These are phyloP conservation scores for Cryptosporidium xiaoi DNA, from an alignment of 169 alveolate species.

Conservation along the genomic window DNA sequence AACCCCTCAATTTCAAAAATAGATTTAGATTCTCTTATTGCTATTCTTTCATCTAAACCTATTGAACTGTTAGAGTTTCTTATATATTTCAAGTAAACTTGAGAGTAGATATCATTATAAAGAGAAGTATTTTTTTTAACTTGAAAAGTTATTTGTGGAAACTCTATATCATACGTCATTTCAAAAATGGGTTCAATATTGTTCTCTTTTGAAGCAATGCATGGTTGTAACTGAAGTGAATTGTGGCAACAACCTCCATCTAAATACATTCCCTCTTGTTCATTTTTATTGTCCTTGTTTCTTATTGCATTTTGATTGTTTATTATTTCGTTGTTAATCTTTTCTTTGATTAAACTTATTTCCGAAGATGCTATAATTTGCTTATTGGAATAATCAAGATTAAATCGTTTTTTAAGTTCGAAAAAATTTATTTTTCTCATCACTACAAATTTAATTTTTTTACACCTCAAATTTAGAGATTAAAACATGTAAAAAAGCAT, in stretches of 20 bases:
- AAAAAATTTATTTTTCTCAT: constrained; percentile 60
- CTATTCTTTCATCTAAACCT: background rate
- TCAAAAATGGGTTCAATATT: constrained; percentile 46
- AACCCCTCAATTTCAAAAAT: constrained; percentile 15
- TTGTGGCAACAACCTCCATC: constrained; percentile 11
- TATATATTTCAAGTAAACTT: constrained; percentile 21
- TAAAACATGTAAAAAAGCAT: constrained; percentile 32
- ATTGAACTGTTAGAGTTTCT: background rate
- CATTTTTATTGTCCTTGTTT: constrained; percentile 13
- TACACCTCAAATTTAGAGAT: constrained; percentile 12
- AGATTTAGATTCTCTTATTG: constrained; percentile 12
- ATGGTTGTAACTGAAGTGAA: constrained; percentile 42
- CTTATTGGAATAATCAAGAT: constrained; percentile 39
- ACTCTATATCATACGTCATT: constrained; percentile 31
- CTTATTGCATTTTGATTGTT: background rate
- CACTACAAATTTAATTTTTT: constrained; percentile 29
- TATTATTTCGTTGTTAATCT: constrained; percentile 8
- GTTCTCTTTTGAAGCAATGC: constrained; percentile 46
- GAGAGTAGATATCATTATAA: constrained; percentile 46
- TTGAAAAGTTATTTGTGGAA: constrained; percentile 34
- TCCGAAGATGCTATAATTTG: constrained; percentile 39
- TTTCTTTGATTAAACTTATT: constrained; percentile 51
- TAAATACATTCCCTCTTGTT: constrained; percentile 28
- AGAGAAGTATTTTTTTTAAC: constrained; percentile 35
- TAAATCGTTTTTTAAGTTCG: constrained; percentile 27